A percentile compares a stretch with the other conserved stretches of the same genome.
Conservation (phyloP, 257 asterid genomes). For the Solanum sejunctum region DNA sequence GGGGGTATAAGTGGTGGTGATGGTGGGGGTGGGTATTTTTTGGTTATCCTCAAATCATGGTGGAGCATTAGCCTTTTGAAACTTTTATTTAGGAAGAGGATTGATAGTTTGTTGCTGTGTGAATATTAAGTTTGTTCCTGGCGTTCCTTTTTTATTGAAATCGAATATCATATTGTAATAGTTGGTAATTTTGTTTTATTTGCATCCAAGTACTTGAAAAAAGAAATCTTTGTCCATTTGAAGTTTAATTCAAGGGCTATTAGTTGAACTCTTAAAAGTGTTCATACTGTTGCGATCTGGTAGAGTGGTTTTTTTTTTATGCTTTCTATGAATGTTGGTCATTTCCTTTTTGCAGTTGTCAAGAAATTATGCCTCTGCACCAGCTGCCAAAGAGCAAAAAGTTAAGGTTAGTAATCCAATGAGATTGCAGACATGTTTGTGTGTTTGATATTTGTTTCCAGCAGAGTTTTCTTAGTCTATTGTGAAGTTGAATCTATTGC, state of each 20-base stretch:
- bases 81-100: neutral
- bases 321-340: neutral
- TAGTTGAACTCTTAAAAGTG: neutral
- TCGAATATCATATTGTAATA: neutral
- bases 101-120: neutral
- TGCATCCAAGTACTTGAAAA: neutral
- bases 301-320: neutral
- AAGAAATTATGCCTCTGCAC: slow-evolving; percentile 35
- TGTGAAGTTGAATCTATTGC: neutral
- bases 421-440: neutral
- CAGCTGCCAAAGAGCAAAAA: slow-evolving; percentile 45
- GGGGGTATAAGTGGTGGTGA: neutral
- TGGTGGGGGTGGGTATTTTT: neutral
- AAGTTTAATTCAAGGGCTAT: neutral
- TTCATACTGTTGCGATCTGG: neutral
- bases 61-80: neutral
- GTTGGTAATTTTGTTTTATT: neutral
- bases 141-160: neutral
- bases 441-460: neutral
- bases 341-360: slow-evolving; percentile 32
- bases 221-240: neutral
- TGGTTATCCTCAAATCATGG: neutral
- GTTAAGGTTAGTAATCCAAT: slow-evolving; percentile 38
- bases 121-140: neutral
- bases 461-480: neutral